A percentile compares a stretch with the other conserved stretches of the same genome.
phyloP scores from a whole-genome alignment of 2,329 filamentous ascomycete genomes.

The Colletotrichum sp. region DNA sequence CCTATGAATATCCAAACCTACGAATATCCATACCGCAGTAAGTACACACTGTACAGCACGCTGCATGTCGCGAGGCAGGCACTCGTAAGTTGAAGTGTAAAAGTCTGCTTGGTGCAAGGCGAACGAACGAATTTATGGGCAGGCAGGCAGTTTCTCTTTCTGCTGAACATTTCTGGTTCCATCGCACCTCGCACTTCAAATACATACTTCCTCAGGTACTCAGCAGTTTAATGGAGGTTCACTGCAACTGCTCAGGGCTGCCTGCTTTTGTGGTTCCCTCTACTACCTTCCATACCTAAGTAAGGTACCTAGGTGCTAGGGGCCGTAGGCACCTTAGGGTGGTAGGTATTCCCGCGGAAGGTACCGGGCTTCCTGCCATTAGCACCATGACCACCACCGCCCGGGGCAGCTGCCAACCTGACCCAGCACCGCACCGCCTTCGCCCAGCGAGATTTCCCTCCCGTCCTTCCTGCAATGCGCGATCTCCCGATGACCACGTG shows the following conservation, averaged over 20 bases:
- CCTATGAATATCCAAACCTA: background rate
- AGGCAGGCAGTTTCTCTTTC: background rate
- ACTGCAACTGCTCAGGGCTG: background rate
- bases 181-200: too few species aligned
- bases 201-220: too few species aligned
- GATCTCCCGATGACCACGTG: slow-evolving; percentile 22
- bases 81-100: too few species aligned
- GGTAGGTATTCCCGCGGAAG: too few species aligned
- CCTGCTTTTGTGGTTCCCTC: too few species aligned
- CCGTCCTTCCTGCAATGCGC: slow-evolving; percentile 19
- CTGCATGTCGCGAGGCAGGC: too few species aligned
- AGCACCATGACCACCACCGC: background rate
- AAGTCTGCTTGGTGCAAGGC: background rate
- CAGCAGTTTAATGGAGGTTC: background rate
- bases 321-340: too few species aligned
- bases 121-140: background rate
- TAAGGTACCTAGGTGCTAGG: too few species aligned
- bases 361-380: too few species aligned
- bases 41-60: background rate
- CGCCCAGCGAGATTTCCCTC: slow-evolving; percentile 1
- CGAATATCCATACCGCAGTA: background rate
- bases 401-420: background rate
- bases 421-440: background rate
- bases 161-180: background rate
- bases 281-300: too few species aligned